phyloP scores from a whole-genome alignment of 2,329 filamentous ascomycete species.

The Gyromitra esculenta region DNA sequence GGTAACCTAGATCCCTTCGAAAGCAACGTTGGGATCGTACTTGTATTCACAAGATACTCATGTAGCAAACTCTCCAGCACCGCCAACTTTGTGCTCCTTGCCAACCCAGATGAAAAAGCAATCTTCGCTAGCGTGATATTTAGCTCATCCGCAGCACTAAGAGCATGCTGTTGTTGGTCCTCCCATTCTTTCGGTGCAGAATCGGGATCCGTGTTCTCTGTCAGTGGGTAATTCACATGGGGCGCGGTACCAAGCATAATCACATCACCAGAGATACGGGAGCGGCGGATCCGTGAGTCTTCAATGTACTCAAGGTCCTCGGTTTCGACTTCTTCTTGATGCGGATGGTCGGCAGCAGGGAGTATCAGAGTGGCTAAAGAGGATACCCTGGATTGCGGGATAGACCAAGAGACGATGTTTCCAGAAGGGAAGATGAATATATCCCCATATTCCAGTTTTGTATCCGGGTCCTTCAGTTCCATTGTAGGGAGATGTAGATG shows the following conservation, averaged over 20 bases:
- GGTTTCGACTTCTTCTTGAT: slow-evolving; percentile 71
- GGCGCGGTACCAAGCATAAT: slow-evolving; percentile 81
- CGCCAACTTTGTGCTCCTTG: slow-evolving; percentile 90
- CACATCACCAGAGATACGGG: slow-evolving; percentile 83
- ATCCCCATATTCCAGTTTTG: slow-evolving; percentile 72
- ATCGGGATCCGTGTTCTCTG: slow-evolving; percentile 20
- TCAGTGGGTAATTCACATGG: slow-evolving; percentile 46
- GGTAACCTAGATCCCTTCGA: slow-evolving; percentile 63
- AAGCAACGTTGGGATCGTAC: slow-evolving; percentile 80
- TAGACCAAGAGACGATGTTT: slow-evolving; percentile 90
- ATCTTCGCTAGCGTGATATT: slow-evolving; percentile 86
- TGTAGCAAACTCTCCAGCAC: slow-evolving; percentile 85
- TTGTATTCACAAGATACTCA: slow-evolving; percentile 86
- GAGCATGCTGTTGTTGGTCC: slow-evolving; percentile 26
- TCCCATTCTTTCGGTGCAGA: not conserved
- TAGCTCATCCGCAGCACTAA: slow-evolving; percentile 38
- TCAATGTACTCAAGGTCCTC: slow-evolving; percentile 90
- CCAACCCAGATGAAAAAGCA: slow-evolving; percentile 93
- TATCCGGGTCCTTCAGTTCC: slow-evolving; percentile 72
- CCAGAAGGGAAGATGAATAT: slow-evolving; percentile 96
- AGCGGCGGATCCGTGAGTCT: slow-evolving; percentile 76
- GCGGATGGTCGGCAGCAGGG: slow-evolving; percentile 68
- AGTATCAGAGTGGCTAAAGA: slow-evolving; percentile 77
- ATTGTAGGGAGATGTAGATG: slow-evolving; percentile 68
- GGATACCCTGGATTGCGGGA: slow-evolving; percentile 77